A percentile compares a stretch with the other conserved stretches of the same genome.
phyloP scores from a whole-genome alignment of 352 stramenopile genomes.

The Pythium monospermum region DNA sequence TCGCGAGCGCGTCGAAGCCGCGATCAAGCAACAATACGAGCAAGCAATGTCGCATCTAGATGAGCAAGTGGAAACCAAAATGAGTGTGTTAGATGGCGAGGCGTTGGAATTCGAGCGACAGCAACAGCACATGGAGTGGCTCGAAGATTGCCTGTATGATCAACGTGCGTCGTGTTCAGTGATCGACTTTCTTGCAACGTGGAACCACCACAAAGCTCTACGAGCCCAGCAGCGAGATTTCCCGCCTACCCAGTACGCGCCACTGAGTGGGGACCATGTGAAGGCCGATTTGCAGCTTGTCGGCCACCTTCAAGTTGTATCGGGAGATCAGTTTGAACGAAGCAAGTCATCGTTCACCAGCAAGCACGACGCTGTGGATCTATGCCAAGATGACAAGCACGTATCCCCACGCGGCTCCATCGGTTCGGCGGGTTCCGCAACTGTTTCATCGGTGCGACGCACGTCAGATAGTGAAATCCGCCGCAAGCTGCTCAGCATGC shows the following conservation, averaged over 20 bases:
- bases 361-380: background rate
- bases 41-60: constrained; percentile 41
- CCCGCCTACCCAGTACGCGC: constrained; percentile 25
- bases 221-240: constrained; percentile 66
- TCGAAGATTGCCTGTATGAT: constrained; percentile 52
- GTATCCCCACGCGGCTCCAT: constrained; percentile 4
- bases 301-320: constrained; percentile 46
- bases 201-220: constrained; percentile 65
- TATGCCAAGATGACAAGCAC: background rate
- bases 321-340: constrained; percentile 10
- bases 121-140: constrained; percentile 68
- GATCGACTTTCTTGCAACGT: constrained; percentile 59
- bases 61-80: constrained; percentile 39
- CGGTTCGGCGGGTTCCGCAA: background rate
- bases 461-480: constrained; percentile 20
- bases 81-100: constrained; percentile 47
- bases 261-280: constrained; percentile 36
- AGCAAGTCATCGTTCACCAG: constrained; percentile 10
- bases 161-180: constrained; percentile 35
- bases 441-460: constrained; percentile 4
- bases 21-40: constrained; percentile 48
- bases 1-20: constrained; percentile 35
- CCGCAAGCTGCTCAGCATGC: constrained; percentile 20
- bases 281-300: constrained; percentile 57
- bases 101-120: constrained; percentile 56